Base-by-base conservation (phyloP, 78 protist genomes). In the Andalucia godoyi region DNA sequence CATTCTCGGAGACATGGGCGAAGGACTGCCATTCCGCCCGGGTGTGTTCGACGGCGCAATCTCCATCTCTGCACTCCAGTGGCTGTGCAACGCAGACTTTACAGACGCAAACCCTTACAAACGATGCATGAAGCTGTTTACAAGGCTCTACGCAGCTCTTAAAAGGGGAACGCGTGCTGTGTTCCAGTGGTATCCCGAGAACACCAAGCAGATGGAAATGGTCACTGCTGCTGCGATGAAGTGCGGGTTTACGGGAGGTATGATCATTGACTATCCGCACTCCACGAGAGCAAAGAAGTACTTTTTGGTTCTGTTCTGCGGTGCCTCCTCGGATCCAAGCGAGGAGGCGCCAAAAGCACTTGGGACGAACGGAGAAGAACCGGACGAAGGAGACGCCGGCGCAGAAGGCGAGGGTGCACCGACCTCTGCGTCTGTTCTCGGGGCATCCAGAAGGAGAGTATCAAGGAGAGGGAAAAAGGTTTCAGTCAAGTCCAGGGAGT, bases 221-320 rank as follows among this genome's bases (percentile, higher is more conserved):
- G 70, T 91, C 15, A 70, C 88, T 0, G 32, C 57, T 25, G 49
- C 73, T 4, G 98, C 96, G 18, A 70, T 85, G 72, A 41, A 77
- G 42, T 59, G 80, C 41, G 96, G 98, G 41, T 95, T 95, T 66
- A 49, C 83, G 0, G 98, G 97, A 4, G 98, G 98, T 53, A 46
- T 86, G 1, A 84, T 95, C 25, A 88, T 95, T 30, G 98, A 95
- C 61, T 91, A 67, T 68, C 98, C 98, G 18, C 76, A 91, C 70
- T 66, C 83, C 40, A 84, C 93, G 1, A 62, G 70, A n/a, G 96
- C 96, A 27, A 95, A 95, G 59, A 95, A 95, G 70, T 53, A 55
- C 25, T 55, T 55, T 21, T 55, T 55, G 25, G 9, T 53, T 17
- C 50, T 71, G 29, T 2, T 71, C 23, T 53, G 10, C n/a, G 65